Conservation (phyloP, 2,329 filamentous ascomycete genomes). For the Xylariaceae sp. region DNA sequence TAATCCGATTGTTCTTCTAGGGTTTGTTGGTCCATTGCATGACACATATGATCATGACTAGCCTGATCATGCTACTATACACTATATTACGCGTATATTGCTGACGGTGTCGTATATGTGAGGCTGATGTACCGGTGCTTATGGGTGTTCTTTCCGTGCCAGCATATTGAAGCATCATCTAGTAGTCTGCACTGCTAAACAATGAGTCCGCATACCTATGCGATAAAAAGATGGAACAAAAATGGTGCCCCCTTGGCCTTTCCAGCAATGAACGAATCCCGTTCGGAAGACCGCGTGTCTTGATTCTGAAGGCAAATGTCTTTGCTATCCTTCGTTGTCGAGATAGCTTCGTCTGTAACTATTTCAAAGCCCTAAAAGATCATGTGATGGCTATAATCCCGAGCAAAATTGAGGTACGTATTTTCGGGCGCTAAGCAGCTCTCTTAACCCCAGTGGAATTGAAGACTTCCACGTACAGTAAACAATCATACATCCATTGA, state of each 20-base stretch:
- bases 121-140: conserved; percentile 30
- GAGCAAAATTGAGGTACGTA: conserved; percentile 18
- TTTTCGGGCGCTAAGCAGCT: conserved; percentile 44
- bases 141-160: conserved; percentile 46
- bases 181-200: too few relatives aligned
- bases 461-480: conserved; percentile 33
- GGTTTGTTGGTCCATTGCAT: too few relatives aligned
- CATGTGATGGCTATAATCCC: conserved; percentile 1
- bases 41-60: too few relatives aligned
- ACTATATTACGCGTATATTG: conserved; percentile 28
- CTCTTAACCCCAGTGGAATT: conserved; percentile 33
- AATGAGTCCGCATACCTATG: conserved; percentile 4
- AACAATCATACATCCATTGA: conserved; percentile 32
- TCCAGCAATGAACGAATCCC: conserved; percentile 39
- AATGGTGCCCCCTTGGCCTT: conserved; percentile 42
- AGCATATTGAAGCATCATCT: too few relatives aligned
- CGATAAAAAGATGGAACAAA: conserved; percentile 33
- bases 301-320: conserved; percentile 40
- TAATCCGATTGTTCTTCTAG: too few relatives aligned
- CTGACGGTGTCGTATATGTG: conserved; percentile 34
- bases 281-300: conserved; percentile 40
- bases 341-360: conserved; percentile 37
- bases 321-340: conserved; percentile 33
- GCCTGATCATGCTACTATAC: too few relatives aligned
- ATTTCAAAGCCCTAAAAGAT: conserved; percentile 40